phyloP scores from a whole-genome alignment of 106 monocot species.

The Cymbidium sinense region DNA sequence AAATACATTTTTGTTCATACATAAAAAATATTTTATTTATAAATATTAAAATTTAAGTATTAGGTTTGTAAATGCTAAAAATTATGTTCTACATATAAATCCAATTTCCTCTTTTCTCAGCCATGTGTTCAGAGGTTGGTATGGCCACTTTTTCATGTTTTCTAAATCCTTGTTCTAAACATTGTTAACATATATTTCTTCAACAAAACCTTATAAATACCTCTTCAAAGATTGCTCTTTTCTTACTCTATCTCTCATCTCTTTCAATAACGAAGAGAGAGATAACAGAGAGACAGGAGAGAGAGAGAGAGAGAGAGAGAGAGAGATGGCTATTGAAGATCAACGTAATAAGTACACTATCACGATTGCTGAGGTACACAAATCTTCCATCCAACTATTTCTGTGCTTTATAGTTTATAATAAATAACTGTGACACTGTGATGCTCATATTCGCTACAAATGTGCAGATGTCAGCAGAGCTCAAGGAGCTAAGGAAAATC shows the following conservation, averaged over 20 bases:
- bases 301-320: not conserved
- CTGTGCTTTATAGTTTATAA: not conserved
- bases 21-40: no score
- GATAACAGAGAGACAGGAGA: not conserved
- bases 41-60: no score
- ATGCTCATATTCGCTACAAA: not conserved
- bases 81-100: no score
- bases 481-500: slow-evolving; percentile 33
- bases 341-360: not conserved
- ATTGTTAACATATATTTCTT: no score
- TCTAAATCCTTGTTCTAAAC: no score
- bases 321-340: not conserved
- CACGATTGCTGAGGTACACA: not conserved
- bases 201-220: not conserved
- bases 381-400: not conserved
- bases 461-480: slow-evolving; percentile 35
- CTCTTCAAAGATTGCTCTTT: not conserved
- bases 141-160: no score
- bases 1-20: no score
- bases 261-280: not conserved
- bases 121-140: no score
- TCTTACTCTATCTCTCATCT: not conserved
- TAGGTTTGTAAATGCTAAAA: no score
- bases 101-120: no score
- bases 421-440: not conserved